Evolutionary conservation across 257 asterid genomes (phyloP).

Genomic region (Echium plantagineum): DNA sequence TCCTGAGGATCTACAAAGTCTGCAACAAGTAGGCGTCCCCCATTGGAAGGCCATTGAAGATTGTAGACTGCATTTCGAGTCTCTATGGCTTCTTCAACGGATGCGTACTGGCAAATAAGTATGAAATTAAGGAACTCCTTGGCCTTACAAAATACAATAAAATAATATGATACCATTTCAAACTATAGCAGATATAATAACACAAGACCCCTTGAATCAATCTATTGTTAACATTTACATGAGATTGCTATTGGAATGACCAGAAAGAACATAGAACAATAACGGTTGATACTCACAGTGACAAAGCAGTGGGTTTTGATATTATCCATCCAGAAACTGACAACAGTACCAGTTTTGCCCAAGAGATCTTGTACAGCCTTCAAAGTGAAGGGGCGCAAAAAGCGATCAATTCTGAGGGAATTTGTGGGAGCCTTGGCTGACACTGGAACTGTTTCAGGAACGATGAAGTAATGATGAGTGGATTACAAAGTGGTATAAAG

Average conservation of each 20-base stretch:
- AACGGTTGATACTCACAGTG: conserved; percentile 38
- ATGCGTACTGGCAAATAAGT: conserved; percentile 50
- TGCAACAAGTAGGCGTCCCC: conserved; percentile 60
- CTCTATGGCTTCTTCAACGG: conserved; percentile 70
- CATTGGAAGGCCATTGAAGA: conserved; percentile 85
- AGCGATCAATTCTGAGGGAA: conserved; percentile 71
- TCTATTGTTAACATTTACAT: neutral
- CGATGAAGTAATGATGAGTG: conserved; percentile 8
- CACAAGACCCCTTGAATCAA: too few species aligned
- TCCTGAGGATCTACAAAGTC: conserved; percentile 77
- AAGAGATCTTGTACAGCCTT: conserved; percentile 82
- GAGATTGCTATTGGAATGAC: neutral
- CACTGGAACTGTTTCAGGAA: conserved; percentile 53
- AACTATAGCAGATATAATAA: too few species aligned
- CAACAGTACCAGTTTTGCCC: conserved; percentile 58
- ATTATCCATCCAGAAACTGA: conserved; percentile 83
- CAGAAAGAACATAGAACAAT: conserved; percentile 3
- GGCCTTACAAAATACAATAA: neutral
- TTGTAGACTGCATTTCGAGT: conserved; percentile 83
- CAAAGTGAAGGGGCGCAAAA: conserved; percentile 81
- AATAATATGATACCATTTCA: too few species aligned
- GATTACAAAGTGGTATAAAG: conserved; percentile 4
- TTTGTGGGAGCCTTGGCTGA: conserved; percentile 46
- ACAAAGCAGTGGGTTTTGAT: conserved; percentile 90
- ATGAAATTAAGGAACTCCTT: neutral